Conservation (phyloP, 129 eudicot genomes). For the Rutidosis leptorrhynchoides region DNA sequence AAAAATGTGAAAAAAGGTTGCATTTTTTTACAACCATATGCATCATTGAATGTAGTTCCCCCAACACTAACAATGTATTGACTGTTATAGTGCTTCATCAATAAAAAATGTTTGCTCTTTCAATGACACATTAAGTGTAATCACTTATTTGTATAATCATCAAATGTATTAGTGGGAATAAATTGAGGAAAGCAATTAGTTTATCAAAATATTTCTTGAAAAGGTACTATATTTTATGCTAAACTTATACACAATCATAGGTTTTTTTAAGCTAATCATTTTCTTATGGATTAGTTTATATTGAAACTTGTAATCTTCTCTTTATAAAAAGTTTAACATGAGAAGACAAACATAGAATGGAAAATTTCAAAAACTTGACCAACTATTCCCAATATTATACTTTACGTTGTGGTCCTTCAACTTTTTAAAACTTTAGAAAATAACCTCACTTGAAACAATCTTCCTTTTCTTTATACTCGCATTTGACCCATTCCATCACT, state of each 20-base stretch:
- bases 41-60: too few relatives aligned
- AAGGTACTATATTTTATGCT: background rate
- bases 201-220: background rate
- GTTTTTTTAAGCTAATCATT: background rate
- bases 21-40: too few relatives aligned
- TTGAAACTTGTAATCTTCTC: background rate
- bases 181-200: background rate
- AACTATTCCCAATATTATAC: background rate
- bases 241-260: background rate
- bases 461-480: background rate
- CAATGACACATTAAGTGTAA: background rate
- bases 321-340: background rate
- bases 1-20: too few relatives aligned
- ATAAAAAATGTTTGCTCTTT: background rate
- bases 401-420: background rate
- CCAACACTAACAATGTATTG: too few relatives aligned
- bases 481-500: background rate
- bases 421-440: background rate
- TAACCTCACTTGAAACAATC: background rate
- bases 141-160: background rate
- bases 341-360: background rate
- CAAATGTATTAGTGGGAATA: background rate
- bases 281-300: background rate
- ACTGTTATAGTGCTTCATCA: too few relatives aligned
- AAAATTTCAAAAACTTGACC: background rate